Evolutionary conservation across 2,329 filamentous ascomycete genomes (phyloP), one percentile per base, ranked within the genome.

Genomic region (Hortaea sp.): DNA sequence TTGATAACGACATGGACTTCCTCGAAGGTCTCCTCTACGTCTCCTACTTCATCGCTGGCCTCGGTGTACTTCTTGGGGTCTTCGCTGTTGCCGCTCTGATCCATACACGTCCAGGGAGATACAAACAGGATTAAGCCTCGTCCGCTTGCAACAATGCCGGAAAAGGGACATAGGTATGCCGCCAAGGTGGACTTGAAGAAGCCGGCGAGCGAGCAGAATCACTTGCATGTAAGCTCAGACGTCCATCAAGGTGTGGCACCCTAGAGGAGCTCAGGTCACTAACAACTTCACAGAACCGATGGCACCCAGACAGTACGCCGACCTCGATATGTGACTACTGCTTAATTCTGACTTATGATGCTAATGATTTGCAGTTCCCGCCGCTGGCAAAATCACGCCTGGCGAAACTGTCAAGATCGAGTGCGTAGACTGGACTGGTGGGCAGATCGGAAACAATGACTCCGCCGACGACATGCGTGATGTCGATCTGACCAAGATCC

Each of bases 381-480:
- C 76, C 46, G 76, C 74, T 43, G 84, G 74, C 30, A 79, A 76
- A 1, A 88, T 95, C 59, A 81, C 84, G 57, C 81, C 89, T 59
- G 83, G 82, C 29, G 89, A 95, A 68, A 85, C 85, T 0, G 88
- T 95, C 54, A 94, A 94, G 67, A 94, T 95, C 54, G 87, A 95
- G 72, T 95, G 89, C 59, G 72, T 92, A 6, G 87, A 94, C 68
- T 94, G 87, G 58, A 70, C 67, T 0, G 62, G 60, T 20, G 88
- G 88, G 1, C 88, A 95, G 58, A 94, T 95, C 59, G 76, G 78
- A 46, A 94, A 95, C 67, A 84, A 90, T 54, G 88, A 95, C 64
- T 84, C 77, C 30, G 89, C 89, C n/a, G 85, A 95, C 58, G 89
- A 95, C 60, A 70, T 95, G 48, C 80, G 81, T 50, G 82, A 92